Conservation (phyloP, 2,329 filamentous ascomycete species). For the Colletotrichum truncatum region DNA sequence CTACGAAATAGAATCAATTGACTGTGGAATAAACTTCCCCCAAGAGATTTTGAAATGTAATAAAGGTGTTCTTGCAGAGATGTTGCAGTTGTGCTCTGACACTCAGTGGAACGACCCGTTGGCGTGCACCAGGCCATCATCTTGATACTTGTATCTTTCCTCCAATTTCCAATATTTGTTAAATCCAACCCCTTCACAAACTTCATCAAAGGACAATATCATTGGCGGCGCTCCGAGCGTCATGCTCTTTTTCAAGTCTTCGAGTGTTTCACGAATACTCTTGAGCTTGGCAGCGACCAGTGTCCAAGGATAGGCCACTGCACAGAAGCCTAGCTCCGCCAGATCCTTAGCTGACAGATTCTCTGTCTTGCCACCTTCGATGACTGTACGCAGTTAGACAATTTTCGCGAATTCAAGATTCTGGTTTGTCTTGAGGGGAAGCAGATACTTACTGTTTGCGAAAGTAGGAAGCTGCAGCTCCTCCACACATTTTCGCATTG, state of each 20-base stretch:
- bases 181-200: conserved; percentile 55
- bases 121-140: neutral
- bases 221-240: conserved; percentile 49
- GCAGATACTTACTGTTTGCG: conserved; percentile 40
- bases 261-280: conserved; percentile 46
- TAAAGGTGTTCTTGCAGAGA: no score
- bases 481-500: conserved; percentile 48
- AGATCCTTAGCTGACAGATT: conserved; percentile 44
- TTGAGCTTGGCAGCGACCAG: conserved; percentile 53
- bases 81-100: neutral
- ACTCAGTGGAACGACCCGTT: neutral
- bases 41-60: no score
- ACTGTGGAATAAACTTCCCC: no score
- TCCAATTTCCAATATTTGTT: conserved; percentile 44
- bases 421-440: neutral
- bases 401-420: neutral
- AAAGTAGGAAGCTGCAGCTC: conserved; percentile 49
- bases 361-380: conserved; percentile 45
- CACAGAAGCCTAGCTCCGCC: conserved; percentile 46
- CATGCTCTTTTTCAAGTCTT: conserved; percentile 50
- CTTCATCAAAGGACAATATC: conserved; percentile 52
- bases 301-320: conserved; percentile 54
- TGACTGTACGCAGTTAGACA: conserved; percentile 24
- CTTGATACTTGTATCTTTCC: neutral
- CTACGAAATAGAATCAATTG: no score